Conservation (phyloP, 768 basidiomycete genomes). For the Lactifluus subvellereus region DNA sequence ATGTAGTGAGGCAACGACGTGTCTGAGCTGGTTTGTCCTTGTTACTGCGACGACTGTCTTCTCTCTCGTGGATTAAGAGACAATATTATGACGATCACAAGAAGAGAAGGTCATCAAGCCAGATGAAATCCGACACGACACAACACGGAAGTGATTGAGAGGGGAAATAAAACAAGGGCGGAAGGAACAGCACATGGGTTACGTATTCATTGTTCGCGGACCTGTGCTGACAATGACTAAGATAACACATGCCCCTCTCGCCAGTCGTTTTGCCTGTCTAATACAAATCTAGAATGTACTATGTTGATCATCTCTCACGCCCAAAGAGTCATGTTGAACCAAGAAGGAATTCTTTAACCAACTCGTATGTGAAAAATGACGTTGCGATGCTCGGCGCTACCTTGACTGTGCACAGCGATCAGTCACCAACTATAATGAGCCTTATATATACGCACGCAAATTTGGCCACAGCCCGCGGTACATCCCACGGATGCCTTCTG, state of each 20-base stretch:
- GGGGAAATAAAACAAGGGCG: background rate
- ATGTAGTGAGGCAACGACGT: slow-evolving; percentile 21
- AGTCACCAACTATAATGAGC: background rate
- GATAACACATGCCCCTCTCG: background rate
- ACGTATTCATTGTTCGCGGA: slow-evolving; percentile 2
- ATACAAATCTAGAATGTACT: slow-evolving; percentile 17
- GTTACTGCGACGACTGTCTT: background rate
- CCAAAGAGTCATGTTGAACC: slow-evolving; percentile 26
- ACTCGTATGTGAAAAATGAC: slow-evolving; percentile 78
- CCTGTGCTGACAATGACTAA: background rate
- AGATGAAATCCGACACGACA: background rate
- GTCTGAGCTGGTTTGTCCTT: slow-evolving; percentile 7
- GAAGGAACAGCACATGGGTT: background rate
- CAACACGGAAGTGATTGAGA: background rate
- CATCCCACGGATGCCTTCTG: slow-evolving; percentile 71
- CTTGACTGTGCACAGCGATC: slow-evolving; percentile 50
- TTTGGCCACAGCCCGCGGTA: slow-evolving; percentile 90
- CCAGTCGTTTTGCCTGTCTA: background rate
- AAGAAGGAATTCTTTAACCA: slow-evolving; percentile 49
- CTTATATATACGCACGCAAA: slow-evolving; percentile 51
- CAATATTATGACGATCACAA: background rate
- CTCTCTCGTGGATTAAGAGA: background rate
- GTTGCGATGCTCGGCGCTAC: slow-evolving; percentile 89
- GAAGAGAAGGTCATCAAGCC: background rate
- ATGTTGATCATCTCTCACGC: slow-evolving; percentile 17